Evolutionary conservation across 495 filamentous ascomycete genomes (phyloP).

Genomic region (Annulohypoxylon maeteangense): DNA sequence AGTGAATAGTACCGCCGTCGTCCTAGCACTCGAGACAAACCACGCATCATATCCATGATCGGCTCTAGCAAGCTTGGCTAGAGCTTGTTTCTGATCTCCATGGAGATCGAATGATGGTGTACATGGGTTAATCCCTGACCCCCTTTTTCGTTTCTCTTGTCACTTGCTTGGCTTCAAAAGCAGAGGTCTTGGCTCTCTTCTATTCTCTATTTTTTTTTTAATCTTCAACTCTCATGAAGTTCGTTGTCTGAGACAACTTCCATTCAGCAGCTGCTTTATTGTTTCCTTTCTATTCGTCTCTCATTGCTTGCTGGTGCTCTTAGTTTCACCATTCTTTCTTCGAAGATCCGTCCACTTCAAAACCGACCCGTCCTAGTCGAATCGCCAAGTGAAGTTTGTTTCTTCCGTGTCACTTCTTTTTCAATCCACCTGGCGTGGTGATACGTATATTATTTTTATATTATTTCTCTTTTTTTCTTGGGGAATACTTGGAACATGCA

Average conservation of each 20-base stretch:
- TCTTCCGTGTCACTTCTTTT: slow-evolving; percentile 18
- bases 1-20: slow-evolving; percentile 19
- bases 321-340: slow-evolving; percentile 30
- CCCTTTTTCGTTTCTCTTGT: slow-evolving; percentile 22
- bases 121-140: slow-evolving; percentile 28
- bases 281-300: slow-evolving; percentile 30
- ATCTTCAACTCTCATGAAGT: slow-evolving; percentile 38
- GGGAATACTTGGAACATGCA: slow-evolving; percentile 45
- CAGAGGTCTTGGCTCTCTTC: slow-evolving; percentile 38
- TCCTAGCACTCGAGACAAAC: slow-evolving; percentile 35
- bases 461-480: slow-evolving; percentile 8
- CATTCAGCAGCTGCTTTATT: slow-evolving; percentile 35
- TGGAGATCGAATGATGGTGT: slow-evolving; percentile 38
- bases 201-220: slow-evolving; percentile 13
- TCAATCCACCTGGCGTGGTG: slow-evolving; percentile 43
- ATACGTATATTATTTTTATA: slow-evolving; percentile 27
- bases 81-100: slow-evolving; percentile 43
- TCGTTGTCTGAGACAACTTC: slow-evolving; percentile 44
- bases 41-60: slow-evolving; percentile 41
- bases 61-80: slow-evolving; percentile 42
- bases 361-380: slow-evolving; percentile 17
- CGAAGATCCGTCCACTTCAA: slow-evolving; percentile 28
- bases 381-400: slow-evolving; percentile 15
- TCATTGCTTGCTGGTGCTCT: slow-evolving; percentile 19
- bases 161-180: slow-evolving; percentile 32